phyloP scores from a whole-genome alignment of 345 rosid species.

The Eucalyptus virginea region DNA sequence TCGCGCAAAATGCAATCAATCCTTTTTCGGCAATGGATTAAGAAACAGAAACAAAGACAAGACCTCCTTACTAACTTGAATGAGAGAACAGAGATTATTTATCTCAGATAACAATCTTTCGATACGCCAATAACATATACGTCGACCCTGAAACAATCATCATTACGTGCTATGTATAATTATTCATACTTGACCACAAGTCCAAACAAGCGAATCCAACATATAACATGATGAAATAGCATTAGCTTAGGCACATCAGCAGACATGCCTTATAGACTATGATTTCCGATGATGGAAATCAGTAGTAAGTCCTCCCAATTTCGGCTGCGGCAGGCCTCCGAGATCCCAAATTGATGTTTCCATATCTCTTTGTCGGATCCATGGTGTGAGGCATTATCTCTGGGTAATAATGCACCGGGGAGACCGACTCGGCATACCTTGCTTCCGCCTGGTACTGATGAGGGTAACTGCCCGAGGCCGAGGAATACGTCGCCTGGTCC shows the following conservation, averaged over 20 bases:
- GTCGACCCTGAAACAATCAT: background rate
- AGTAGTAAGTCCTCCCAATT: background rate
- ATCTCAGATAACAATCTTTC: background rate
- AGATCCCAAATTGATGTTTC: background rate
- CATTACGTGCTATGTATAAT: background rate
- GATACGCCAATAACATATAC: background rate
- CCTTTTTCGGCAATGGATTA: background rate
- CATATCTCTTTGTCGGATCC: background rate
- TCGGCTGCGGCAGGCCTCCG: background rate
- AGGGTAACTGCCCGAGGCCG: background rate
- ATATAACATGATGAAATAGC: background rate
- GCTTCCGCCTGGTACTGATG: background rate
- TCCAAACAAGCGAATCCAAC: background rate
- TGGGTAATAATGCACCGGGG: background rate
- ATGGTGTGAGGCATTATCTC: background rate
- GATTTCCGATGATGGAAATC: background rate
- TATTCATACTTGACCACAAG: background rate
- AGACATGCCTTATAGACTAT: background rate
- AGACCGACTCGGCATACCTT: background rate
- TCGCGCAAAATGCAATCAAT: background rate
- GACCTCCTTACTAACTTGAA: background rate
- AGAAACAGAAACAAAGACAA: background rate
- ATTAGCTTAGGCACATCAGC: background rate
- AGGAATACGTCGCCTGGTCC: background rate
- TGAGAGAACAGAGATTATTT: background rate